Base-by-base conservation (phyloP, 208 protist species). In the Herpetomonas samuelpessoai region DNA sequence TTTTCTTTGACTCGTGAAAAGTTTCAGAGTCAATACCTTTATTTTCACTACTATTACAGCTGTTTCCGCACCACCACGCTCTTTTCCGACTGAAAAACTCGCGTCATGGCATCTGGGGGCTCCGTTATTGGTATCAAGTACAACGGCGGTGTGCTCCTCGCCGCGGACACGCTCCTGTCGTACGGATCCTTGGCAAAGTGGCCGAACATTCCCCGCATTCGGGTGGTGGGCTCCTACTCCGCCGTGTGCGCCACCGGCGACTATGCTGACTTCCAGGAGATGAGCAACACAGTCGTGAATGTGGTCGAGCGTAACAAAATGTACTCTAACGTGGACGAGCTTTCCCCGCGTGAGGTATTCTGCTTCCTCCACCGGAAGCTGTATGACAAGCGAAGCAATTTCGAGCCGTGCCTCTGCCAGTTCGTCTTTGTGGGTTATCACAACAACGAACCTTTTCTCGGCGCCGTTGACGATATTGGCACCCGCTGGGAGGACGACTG, bases 51-150 rank as follows among this genome's bases (percentile, higher is more conserved):
- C 9, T 48, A 4, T 6, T 22, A 4, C 24, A 25, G 3, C 7
- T 46, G 35, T 31, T 57, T 44, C 19, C 12, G 7, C 12, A 57
- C 6, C 12, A 48, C 35, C 9, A 46, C 35, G n/a, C 12, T 24
- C 19, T 44, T 44, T 24, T 9, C 52, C 10, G 14, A 54, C 21
- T 19, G 14, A 45, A 10, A 6, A 9, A 31, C 19, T 29, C n/a
- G 4, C 39, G 57, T 26, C 16, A 98, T 98, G 74, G 95, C 98
- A 12, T 98, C 97, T 46, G 97, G 97, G 65, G 97, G 95, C 12
- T 98, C 93, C 45, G 93, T 99, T n/a, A 68, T 99, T 62, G 98
- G 76, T 31, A 72, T 99, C 48, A 98, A 98, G 86, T 99, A 97
- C 79, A 93, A 98, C 57, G 97, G 88, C 62, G 98, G 98, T 53